Base-by-base conservation (phyloP, 169 alveolate genomes). In the Fabrea salina region DNA sequence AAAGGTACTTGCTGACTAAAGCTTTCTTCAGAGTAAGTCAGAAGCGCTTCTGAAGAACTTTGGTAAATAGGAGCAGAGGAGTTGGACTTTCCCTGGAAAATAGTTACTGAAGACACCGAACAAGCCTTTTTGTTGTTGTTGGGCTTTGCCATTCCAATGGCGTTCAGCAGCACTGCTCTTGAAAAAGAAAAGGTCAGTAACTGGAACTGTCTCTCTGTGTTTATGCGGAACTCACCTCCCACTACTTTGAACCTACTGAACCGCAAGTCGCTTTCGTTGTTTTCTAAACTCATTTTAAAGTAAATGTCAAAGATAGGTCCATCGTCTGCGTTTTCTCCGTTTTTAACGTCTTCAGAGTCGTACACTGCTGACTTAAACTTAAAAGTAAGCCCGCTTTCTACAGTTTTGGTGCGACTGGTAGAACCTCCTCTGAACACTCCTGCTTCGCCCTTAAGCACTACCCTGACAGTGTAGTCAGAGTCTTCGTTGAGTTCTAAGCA, bases 291-390 rank as follows among this genome's bases (percentile, higher is more conserved):
- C 4, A 37, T 16, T 70, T 70, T 43, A 25, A 47, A 70, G 44
- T 70, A 70, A 70, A 70, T 50, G 35, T 70, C 79, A 49, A 70
- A 70, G 25, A 70, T 44, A 35, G 79, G 79, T 5, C 79, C 79
- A 44, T 70, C 79, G n/a, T 70, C 79, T 2, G 79, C 79, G 25
- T 70, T 70, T 47, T 70, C 79, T 70, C 79, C 79, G 37, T 70
- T 70, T 50, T 70, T 70, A 3, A 70, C 79, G 37, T 70, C 79
- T 7, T 70, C 79, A 27, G 50, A 59, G 16, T 25, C 25, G 49
- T 70, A 70, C 5, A 30, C n/a, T 30, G 79, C 49, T 7, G 30
- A 47, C 49, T 70, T 70, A 33, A 70, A 70, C 44, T 70, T 43
- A 49, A 70, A 70, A 41, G 37, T 37, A 13, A 70, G 16, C 7